Base-by-base conservation (phyloP, 169 alveolate genomes). In the Plasmodium gonderi region DNA sequence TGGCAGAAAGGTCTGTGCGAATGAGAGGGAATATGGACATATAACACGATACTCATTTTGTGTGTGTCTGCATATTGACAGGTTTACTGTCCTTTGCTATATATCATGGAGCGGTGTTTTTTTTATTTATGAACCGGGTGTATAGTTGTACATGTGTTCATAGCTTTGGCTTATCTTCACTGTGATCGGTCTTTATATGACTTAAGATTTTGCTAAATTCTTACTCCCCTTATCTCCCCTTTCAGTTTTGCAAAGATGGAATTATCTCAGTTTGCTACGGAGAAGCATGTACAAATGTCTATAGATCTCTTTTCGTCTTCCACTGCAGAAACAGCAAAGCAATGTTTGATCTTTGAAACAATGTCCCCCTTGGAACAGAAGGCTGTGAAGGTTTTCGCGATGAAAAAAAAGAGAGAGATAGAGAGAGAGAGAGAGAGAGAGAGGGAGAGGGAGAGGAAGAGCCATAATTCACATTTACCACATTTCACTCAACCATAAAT, bases 241-340 rank as follows among this genome's bases (percentile, higher is more conserved):
- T 69, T 26, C 94, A 95, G 98, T 80, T 96, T 97, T 65, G 98
- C 98, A 20, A 94, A 97, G 31, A 97, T 97, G 98, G 98, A 97
- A 82, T 92, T 97, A 91, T 96, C 97, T 42, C 97, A 96, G 38
- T 79, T 96, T 23, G 98, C 98, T 33, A 94, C 96, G 75, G 98
- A 96, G 69, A 95, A 96, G 47, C 98, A 97, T 79, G 97, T 97
- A 9, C 98, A 97, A 82, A 96, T 97, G 98, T 98, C 98, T 1
- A 97, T 97, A 31, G 97, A 97, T 85, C 93, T 97, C 51, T 97
- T 97, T 94, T 95, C 97, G 20, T 98, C 96, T 1, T 97, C 98
- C 75, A 97, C 98, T 23, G 98, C 97, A 6, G 98, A 97, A 91
- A 95, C 98, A 6, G 96, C 97, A 81, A 96, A 96, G 80, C 97